Evolutionary conservation across 257 asterid species (phyloP).

Genomic region (Gentiana macrophylla): DNA sequence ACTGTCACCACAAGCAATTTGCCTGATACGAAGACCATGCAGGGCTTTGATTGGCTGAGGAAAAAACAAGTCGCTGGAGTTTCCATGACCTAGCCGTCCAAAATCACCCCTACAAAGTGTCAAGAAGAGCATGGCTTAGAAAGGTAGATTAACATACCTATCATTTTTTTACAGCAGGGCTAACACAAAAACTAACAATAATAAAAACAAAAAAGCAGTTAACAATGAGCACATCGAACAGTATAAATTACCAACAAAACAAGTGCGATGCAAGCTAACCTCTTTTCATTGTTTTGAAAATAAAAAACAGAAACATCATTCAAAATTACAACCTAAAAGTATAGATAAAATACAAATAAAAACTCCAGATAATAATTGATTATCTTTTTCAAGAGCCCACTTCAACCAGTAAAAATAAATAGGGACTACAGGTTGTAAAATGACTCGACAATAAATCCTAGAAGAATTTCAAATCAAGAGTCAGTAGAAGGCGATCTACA

Average conservation of each 20-base stretch:
- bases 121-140: neutral
- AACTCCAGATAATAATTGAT: neutral
- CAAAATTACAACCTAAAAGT: neutral
- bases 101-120: conserved; percentile 82
- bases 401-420: too few relatives aligned
- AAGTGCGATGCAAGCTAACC: neutral
- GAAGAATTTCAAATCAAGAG: too few relatives aligned
- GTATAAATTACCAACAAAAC: neutral
- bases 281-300: neutral
- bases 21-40: conserved; percentile 68
- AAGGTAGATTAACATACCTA: neutral
- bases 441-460: too few relatives aligned
- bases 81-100: conserved; percentile 98
- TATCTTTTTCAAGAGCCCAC: too few relatives aligned
- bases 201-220: too few relatives aligned
- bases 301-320: neutral
- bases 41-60: conserved; percentile 92
- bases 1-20: conserved; percentile 98
- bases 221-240: too few relatives aligned
- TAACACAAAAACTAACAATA: too few relatives aligned
- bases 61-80: conserved; percentile 88
- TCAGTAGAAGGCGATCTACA: too few relatives aligned
- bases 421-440: too few relatives aligned
- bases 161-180: neutral
- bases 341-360: neutral